Base-by-base conservation (phyloP, 805 yeast species). In the Pichia exigua region DNA sequence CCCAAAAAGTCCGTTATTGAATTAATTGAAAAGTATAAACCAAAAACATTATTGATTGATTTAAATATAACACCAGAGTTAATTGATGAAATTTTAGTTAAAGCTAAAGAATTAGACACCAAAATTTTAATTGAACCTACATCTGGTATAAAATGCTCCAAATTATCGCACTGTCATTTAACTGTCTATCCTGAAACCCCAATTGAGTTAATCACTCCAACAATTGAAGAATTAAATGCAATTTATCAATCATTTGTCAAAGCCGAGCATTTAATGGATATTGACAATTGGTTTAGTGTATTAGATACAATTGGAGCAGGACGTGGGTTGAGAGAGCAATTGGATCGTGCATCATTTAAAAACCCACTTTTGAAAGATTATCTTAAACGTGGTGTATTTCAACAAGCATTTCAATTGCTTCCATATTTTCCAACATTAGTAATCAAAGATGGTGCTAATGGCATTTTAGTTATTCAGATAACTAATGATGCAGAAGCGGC, bases 81-180 rank as follows among this genome's bases (percentile, higher is more conserved):
- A 17, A 67, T 77, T 56, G 59, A 65, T 35, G 65, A 65, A 8
- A 67, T 83, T 0, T 48, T 76, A 20, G 59, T 61, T 7, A 49
- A 49, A 12, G 49, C 66, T 0, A 47, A 41, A 12, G 50, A 55
- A 1, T 49, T 49, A 28, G 61, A 54, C 40, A 65, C 70, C 12
- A 65, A 62, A 11, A 71, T 76, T 2, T 69, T 85, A 1, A 73
- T 83, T 53, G 97, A 89, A 57, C 96, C 97, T 4, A 89, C 96
- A 0, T 83, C 94, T 1, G 73, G 70, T 1, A 73, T 79, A 3
- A 89, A 88, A 61, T 77, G 91, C 2, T 64, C 65, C 0, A 71
- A 74, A 51, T 57, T 85, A 3, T 73, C 79, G 0, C 28, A 63
- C 28, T 49, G 58, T n/a, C 57, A 59, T 2, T 58, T 77, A 3